These are phyloP conservation scores for Cordyceps fumosorosea DNA, from an alignment of 2,329 filamentous ascomycete species.

Conservation along the genomic window DNA sequence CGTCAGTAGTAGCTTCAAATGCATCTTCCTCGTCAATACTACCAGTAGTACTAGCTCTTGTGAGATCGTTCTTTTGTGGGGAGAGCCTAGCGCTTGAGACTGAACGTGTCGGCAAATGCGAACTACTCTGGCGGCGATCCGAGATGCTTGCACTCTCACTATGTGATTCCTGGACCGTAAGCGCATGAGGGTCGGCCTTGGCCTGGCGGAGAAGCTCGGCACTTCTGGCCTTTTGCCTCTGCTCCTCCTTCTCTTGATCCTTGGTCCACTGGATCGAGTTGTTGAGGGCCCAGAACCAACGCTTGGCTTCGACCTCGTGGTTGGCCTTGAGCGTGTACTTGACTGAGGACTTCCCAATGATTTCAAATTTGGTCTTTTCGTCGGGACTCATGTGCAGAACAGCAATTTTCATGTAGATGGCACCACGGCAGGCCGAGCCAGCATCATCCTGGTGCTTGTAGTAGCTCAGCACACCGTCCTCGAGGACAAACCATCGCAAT, in stretches of 20 bases:
- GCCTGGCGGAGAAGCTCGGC: conserved; percentile 72
- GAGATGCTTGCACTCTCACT: conserved; percentile 48
- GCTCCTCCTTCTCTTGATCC: conserved; percentile 89
- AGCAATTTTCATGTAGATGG: conserved; percentile 98
- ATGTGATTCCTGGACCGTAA: conserved; percentile 38
- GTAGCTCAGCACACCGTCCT: conserved; percentile 95
- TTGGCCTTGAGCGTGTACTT: conserved; percentile 98
- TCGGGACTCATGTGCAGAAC: conserved; percentile 92
- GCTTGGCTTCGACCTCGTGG: conserved; percentile 94
- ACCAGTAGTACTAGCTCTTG: conserved; percentile 38
- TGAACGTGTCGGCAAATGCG: conserved; percentile 33
- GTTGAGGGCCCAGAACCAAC: conserved; percentile 98
- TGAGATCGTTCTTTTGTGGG: conserved; percentile 29
- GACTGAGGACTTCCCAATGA: conserved; percentile 95
- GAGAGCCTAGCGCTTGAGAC: conserved; percentile 22
- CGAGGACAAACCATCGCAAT: conserved; percentile 92
- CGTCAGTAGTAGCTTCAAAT: conserved; percentile 40
- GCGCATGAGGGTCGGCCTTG: conserved; percentile 58
- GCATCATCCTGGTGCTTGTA: conserved; percentile 99
- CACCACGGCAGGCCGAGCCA: conserved; percentile 89
- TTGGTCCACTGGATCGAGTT: conserved; percentile 99
- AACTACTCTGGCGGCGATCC: conserved; percentile 38
- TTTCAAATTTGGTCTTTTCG: conserved; percentile 96
- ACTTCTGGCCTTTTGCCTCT: conserved; percentile 65
- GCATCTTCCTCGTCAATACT: conserved; percentile 49